phyloP scores from a whole-genome alignment of 768 basidiomycete species.

The Podaxis sp. region DNA sequence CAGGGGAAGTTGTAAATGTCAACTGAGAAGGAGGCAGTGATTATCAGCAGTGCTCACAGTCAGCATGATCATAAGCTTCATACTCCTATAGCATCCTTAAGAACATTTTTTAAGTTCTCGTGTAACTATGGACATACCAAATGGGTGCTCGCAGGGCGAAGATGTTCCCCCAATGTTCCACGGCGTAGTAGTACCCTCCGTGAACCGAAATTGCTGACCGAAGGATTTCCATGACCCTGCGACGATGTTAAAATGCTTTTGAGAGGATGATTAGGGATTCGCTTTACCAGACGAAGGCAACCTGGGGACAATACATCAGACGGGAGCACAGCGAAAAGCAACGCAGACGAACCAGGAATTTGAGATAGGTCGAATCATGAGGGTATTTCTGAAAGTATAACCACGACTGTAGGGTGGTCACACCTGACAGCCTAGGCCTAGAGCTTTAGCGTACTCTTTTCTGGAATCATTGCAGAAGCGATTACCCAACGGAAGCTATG shows the following conservation, averaged over 20 bases:
- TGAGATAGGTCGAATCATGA: neutral
- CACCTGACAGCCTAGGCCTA: neutral
- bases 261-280: neutral
- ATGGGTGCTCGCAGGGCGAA: neutral
- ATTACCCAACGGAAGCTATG: constrained; percentile 8
- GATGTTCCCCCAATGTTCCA: constrained; percentile 8
- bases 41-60: neutral
- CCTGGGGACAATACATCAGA: neutral
- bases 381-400: constrained; percentile 14
- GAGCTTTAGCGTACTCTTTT: neutral
- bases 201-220: constrained; percentile 11
- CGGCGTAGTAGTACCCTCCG: constrained; percentile 13
- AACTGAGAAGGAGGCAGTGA: neutral
- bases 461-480: neutral
- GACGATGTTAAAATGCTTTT: neutral
- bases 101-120: neutral
- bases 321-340: neutral
- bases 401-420: constrained; percentile 13
- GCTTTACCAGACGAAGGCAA: constrained; percentile 3
- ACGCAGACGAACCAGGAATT: neutral
- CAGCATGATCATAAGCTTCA: constrained; percentile 15
- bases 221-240: constrained; percentile 5
- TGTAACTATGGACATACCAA: neutral
- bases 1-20: neutral
- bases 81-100: neutral